These are phyloP conservation scores for Phytophthora cactorum DNA, from an alignment of 352 stramenopile genomes.

Conservation along the genomic window DNA sequence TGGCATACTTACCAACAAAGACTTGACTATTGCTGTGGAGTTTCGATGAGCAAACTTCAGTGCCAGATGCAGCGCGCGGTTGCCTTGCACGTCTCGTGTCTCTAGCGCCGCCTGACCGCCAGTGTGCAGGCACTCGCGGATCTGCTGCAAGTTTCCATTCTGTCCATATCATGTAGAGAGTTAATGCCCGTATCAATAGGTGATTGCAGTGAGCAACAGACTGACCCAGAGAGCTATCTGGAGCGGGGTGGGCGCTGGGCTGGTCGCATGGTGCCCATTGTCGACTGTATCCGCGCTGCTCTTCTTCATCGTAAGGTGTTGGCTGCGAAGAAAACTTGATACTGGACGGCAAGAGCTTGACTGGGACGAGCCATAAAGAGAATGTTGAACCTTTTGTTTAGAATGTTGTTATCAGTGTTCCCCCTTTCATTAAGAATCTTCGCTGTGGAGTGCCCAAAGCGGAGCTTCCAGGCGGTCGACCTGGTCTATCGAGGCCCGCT, in stretches of 20 bases:
- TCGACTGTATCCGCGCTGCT: constrained; percentile 3
- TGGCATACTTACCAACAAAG: constrained; percentile 48
- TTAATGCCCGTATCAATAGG: neutral
- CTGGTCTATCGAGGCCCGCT: neutral
- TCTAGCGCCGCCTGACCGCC: constrained; percentile 46
- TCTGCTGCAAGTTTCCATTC: constrained; percentile 70
- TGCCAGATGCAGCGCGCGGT: constrained; percentile 68
- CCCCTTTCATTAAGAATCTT: neutral
- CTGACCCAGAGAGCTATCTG: constrained; percentile 71
- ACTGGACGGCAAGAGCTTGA: constrained; percentile 1
- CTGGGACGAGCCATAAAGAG: constrained; percentile 31
- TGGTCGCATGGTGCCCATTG: constrained; percentile 4
- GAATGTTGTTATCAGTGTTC: neutral
- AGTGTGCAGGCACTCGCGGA: constrained; percentile 39
- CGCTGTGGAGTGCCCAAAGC: no score
- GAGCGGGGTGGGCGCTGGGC: constrained; percentile 40
- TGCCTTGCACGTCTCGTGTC: constrained; percentile 57
- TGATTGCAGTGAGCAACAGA: neutral
- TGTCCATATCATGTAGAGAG: constrained; percentile 12
- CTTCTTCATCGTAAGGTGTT: constrained; percentile 20
- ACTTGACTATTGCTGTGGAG: constrained; percentile 55
- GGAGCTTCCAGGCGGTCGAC: no score
- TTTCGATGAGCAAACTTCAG: constrained; percentile 76
- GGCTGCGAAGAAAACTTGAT: constrained; percentile 12
- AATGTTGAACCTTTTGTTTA: neutral